Conservation (phyloP, 192 early-diverging fungal species). For the Entomortierella chlamydospora region DNA sequence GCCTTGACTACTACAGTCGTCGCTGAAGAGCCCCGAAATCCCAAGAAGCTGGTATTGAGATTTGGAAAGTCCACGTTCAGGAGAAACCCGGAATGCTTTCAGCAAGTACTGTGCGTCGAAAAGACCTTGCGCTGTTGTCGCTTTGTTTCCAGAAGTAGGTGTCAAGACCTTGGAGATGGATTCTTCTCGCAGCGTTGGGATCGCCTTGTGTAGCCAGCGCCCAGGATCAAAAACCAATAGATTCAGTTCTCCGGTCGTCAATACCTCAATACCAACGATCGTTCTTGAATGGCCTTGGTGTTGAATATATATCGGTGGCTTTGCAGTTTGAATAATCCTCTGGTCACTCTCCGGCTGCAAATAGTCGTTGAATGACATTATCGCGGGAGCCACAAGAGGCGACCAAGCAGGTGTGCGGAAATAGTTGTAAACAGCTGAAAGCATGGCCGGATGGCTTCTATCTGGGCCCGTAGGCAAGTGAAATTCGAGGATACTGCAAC, state of each 20-base stretch:
- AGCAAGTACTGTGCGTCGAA: slow-evolving; percentile 35
- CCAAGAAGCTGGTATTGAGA: slow-evolving; percentile 41
- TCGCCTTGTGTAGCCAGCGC: slow-evolving; percentile 45
- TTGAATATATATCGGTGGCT: slow-evolving; percentile 77
- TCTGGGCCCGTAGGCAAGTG: slow-evolving; percentile 66
- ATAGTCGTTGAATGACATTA: background rate
- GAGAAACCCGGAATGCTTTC: slow-evolving; percentile 35
- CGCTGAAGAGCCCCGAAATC: slow-evolving; percentile 30
- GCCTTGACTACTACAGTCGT: background rate
- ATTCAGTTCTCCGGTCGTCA: slow-evolving; percentile 45
- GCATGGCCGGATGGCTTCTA: slow-evolving; percentile 64
- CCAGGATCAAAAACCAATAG: slow-evolving; percentile 77
- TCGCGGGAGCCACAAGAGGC: slow-evolving; percentile 13
- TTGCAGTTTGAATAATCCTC: slow-evolving; percentile 55
- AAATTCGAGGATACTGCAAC: slow-evolving; percentile 73
- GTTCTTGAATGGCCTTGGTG: slow-evolving; percentile 78
- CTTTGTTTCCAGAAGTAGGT: slow-evolving; percentile 5
- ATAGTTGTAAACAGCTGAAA: slow-evolving; percentile 69
- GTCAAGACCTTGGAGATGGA: background rate
- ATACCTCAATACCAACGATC: slow-evolving; percentile 70
- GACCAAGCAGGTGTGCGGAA: slow-evolving; percentile 54
- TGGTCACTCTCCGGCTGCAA: background rate
- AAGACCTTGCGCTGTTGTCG: background rate
- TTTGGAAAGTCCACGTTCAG: slow-evolving; percentile 3
- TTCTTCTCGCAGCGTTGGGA: slow-evolving; percentile 11